phyloP scores from a whole-genome alignment of 1,284 basidiomycete species.

The Xerocomus minutiporus region DNA sequence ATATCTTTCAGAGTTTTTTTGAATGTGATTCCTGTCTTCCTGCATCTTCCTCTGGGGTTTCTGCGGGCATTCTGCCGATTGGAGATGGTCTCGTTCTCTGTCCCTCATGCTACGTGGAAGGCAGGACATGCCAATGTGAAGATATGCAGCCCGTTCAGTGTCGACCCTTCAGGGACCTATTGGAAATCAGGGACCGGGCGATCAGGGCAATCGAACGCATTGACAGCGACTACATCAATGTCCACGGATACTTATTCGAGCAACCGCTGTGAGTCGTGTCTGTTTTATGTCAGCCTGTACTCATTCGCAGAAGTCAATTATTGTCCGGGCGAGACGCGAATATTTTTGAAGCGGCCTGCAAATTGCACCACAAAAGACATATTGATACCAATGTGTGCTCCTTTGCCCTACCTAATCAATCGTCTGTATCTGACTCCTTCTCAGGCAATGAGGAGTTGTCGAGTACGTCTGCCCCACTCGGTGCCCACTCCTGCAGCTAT shows the following conservation, averaged over 20 bases:
- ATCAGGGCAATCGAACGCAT: conserved; percentile 31
- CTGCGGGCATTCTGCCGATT: conserved; percentile 19
- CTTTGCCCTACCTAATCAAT: not conserved
- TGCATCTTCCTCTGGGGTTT: conserved; percentile 10
- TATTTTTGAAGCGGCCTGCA: conserved; percentile 37
- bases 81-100: conserved; percentile 55
- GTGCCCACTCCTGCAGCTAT: conserved; percentile 27
- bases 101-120: conserved; percentile 69
- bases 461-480: conserved; percentile 20
- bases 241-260: conserved; percentile 17
- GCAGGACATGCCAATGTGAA: conserved; percentile 58
- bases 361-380: conserved; percentile 20
- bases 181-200: conserved; percentile 40
- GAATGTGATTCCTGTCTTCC: conserved; percentile 50
- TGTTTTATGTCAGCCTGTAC: not conserved
- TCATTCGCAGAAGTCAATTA: conserved; percentile 23
- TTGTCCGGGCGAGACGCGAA: conserved; percentile 19
- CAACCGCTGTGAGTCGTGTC: conserved; percentile 21
- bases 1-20: conserved; percentile 76
- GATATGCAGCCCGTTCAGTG: conserved; percentile 56
- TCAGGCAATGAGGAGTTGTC: conserved; percentile 23
- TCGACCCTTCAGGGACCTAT: conserved; percentile 38
- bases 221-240: conserved; percentile 31
- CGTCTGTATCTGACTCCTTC: conserved; percentile 1
- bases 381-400: conserved; percentile 15